Evolutionary conservation across 768 basidiomycete genomes (phyloP), one percentile per base, ranked within the genome.

Genomic region (Podaxis sp.): DNA sequence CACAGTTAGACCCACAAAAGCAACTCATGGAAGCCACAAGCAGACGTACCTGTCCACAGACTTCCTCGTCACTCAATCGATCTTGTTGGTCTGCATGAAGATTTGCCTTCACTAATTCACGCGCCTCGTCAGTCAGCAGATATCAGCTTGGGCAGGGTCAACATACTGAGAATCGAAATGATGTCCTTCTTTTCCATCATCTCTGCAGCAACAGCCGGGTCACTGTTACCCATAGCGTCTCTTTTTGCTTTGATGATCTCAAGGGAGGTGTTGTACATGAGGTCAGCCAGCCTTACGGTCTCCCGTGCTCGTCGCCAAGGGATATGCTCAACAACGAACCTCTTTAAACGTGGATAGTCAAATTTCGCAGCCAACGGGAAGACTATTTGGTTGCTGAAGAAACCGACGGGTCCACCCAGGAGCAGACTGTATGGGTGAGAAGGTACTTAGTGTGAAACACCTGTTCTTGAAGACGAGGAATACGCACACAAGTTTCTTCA

Each of bases 401-500:
- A 43, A n/a, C 41, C 41, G 6, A 43, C 41, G 2, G 41, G 41
- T 15, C 41, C 41, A 15, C 41, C 41, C 1, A 43, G n/a, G 12
- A 43, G 4, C 6, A 5, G 2, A 1, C 41, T 43, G 19, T 3
- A 43, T 7, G 27, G 27, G 27, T 29, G 27, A 29, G 27, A 1
- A 43, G 41, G 13, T 43, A 15, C 6, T 43, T 0, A 43, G 17
- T 5, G 6, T 15, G 41, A 43, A 29, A 29, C 27, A 29, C 27
- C 27, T 7, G 27, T 29, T 29, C 27, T 7, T 29, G 27, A 6
- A 0, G 27, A 29, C 7, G 27, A 29, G 7, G 7, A 29, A 29
- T 29, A 29, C 27, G 27, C 27, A 78, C 78, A 68, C 53, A 41
- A 78, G 68, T 7, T 66, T 59, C 59, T 76, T 77, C 37, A 74